These are phyloP conservation scores for Hypocrella siamensis DNA, from an alignment of 2,329 filamentous ascomycete genomes.

Conservation along the genomic window DNA sequence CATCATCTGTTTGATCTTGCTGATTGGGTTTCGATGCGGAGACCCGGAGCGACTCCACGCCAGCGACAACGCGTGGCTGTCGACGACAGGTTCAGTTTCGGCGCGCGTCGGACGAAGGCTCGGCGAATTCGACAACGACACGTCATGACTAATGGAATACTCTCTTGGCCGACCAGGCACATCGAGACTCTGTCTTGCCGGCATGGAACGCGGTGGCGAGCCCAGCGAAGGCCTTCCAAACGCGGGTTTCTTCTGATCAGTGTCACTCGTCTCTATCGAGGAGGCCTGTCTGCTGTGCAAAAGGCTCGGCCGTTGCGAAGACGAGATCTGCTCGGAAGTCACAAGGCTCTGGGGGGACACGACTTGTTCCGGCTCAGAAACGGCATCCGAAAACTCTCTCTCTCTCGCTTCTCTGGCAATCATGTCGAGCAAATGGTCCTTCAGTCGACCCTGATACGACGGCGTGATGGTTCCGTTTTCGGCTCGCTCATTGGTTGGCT, in stretches of 20 bases:
- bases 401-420: conserved; percentile 36
- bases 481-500: conserved; percentile 12
- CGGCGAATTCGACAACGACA: conserved; percentile 35
- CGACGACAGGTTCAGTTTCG: conserved; percentile 38
- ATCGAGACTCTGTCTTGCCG: conserved; percentile 30
- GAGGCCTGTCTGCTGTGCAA: conserved; percentile 21
- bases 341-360: conserved; percentile 11
- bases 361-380: conserved; percentile 16
- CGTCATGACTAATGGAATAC: conserved; percentile 26
- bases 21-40: conserved; percentile 43
- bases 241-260: conserved; percentile 17
- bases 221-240: conserved; percentile 8
- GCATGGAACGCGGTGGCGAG: conserved; percentile 11
- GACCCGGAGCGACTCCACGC: conserved; percentile 47
- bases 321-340: conserved; percentile 14
- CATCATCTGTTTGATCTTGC: conserved; percentile 39
- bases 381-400: conserved; percentile 18
- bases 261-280: conserved; percentile 22
- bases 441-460: conserved; percentile 33
- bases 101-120: conserved; percentile 30
- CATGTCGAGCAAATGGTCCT: conserved; percentile 47
- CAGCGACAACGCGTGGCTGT: conserved; percentile 43
- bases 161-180: conserved; percentile 20
- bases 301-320: conserved; percentile 14
- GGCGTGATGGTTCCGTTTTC: conserved; percentile 29